Base-by-base conservation (phyloP, 1,284 basidiomycete genomes). In the Athelia psychrophila region DNA sequence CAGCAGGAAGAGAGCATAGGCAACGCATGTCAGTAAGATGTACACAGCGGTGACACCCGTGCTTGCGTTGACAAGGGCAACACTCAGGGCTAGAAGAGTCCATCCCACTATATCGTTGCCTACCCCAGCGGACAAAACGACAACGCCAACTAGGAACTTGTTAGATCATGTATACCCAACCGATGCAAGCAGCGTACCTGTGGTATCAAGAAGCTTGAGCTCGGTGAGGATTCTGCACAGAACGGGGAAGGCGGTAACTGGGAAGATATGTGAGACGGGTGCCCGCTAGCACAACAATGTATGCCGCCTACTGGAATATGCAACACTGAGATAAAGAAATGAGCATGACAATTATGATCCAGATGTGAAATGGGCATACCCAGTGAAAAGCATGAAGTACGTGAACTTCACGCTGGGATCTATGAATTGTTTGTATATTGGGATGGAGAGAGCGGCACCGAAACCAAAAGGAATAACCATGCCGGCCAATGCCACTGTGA, bases 351-450 rank as follows among this genome's bases (percentile, higher is more conserved):
- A 16, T 6, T 9, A n/a, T 42, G n/a, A 6, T 18, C 38, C 8
- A 8, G 20, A 42, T 42, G n/a, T 42, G 16, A 16, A 22, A 42
- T 6, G 38, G 20, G 9, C 6, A 42, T n/a, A 42, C 38, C 93
- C 93, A 38, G 92, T 86, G 69, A 98, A 98, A 40, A 99, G 84
- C 78, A 98, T 83, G 69, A 98, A 98, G 65, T 97, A 81, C 1
- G 91, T 87, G 66, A 91, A 77, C 42, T 84, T 72, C 52, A 88
- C 81, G 44, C 68, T 72, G 0, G 68, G 61, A 58, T 86, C 78
- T 62, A 96, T 87, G 69, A 95, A 96, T 3, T 80, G 64, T 50
- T 87, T 72, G 73, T 96, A 98, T 30, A 98, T 65, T 1, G 91
- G 86, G 2, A 87, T 79, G 0, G 93, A 81, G 13, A 97, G 77